These are phyloP conservation scores for Peltaster fructicola DNA, from an alignment of 2,329 filamentous ascomycete species.

Conservation along the genomic window DNA sequence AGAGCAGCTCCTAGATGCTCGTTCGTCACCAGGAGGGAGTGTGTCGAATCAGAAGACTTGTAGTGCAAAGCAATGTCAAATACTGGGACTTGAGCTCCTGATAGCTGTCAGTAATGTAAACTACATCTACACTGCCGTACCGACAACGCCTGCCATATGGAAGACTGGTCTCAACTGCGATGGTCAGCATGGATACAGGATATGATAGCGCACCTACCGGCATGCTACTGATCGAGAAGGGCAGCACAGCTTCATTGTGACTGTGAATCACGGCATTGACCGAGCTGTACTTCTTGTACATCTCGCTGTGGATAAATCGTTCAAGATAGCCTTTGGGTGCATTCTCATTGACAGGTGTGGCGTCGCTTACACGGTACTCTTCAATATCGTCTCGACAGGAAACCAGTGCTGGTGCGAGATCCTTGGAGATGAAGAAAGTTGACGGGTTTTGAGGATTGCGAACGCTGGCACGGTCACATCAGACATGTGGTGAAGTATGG, in stretches of 20 bases:
- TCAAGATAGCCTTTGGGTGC: slow-evolving; percentile 21
- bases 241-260: slow-evolving; percentile 25
- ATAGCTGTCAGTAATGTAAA: too few relatives aligned
- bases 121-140: slow-evolving; percentile 9
- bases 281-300: slow-evolving; percentile 27
- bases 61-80: slow-evolving; percentile 19
- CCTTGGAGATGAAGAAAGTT: slow-evolving; percentile 29
- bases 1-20: slow-evolving; percentile 18
- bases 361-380: slow-evolving; percentile 27
- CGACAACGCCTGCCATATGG: slow-evolving; percentile 28
- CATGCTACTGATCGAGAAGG: slow-evolving; percentile 25
- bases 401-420: slow-evolving; percentile 27
- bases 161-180: slow-evolving; percentile 20
- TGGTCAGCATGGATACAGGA: background rate
- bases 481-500: too few relatives aligned
- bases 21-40: slow-evolving; percentile 19
- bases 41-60: slow-evolving; percentile 10
- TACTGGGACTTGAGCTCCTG: slow-evolving; percentile 14
- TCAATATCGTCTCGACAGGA: slow-evolving; percentile 24
- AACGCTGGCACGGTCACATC: slow-evolving; percentile 32
- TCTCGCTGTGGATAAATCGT: slow-evolving; percentile 26
- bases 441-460: slow-evolving; percentile 18
- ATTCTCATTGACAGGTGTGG: slow-evolving; percentile 12
- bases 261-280: slow-evolving; percentile 28
- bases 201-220: slow-evolving; percentile 18